Base-by-base conservation (phyloP, 2,329 filamentous ascomycete genomes). In the Catunica adiposa region DNA sequence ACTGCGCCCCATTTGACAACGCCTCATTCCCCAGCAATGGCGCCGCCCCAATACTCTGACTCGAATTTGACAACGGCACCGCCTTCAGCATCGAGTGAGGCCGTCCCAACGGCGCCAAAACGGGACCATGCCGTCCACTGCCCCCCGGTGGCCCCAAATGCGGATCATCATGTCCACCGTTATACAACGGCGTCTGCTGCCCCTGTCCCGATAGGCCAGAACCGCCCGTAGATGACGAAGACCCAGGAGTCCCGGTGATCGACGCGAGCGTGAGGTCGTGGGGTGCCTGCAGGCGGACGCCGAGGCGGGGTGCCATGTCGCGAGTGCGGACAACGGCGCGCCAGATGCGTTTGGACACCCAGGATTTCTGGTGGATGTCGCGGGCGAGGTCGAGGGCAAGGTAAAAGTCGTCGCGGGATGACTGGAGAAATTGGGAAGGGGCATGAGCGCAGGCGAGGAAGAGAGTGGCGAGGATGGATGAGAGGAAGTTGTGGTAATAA, bases 401-500 rank as follows among this genome's bases (percentile, higher is more conserved):
- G 69, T 88, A 87, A 64, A 89, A 89, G 66, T 89, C 85, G 47
- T 84, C 79, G 17, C 84, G 76, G 60, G 83, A 87, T 23, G 73
- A 67, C 8, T 75, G 71, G 61, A 80, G 84, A 65, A 89, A 89
- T 25, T 80, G 75, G 0, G 83, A 76, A 0, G 85, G 84, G 0
- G 83, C 83, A 63, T 89, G 85, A 2, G 83, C 83, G 0, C 83
- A 84, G 1, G 84, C 85, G 1, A 89, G 74, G 64, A 89, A 89
- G 11, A 89, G 71, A 2, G 86, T 84, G 0, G 84, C 82, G 20
- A 89, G 78, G 1, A 83, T 82, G 0, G 83, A 85, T 1, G 83
- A 80, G 20, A 89, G 72, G 62, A 89, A 89, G 62, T 89, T 85
- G 66, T 89, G 84, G 69, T 88, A 89, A 64, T 87, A 84, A 5